Evolutionary conservation across 345 rosid genomes (phyloP).

Genomic region (Linum tenue): DNA sequence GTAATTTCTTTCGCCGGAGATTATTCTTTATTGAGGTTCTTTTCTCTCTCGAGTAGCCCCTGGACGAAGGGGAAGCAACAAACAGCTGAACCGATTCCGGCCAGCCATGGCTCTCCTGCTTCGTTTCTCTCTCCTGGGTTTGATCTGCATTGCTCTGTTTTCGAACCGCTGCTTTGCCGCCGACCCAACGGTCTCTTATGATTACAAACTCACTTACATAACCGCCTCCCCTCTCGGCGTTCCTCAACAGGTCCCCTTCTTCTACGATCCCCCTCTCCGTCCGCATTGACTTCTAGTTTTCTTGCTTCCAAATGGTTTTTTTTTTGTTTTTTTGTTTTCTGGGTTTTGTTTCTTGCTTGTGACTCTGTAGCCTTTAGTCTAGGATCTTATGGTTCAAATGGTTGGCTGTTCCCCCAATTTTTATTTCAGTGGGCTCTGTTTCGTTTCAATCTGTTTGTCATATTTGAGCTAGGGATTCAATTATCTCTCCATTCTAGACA

Average conservation of each 20-base stretch:
- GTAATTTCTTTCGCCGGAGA: too few relatives aligned
- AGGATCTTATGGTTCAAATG: too few relatives aligned
- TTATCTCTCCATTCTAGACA: too few relatives aligned
- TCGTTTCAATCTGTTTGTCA: too few relatives aligned
- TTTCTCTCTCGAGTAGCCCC: too few relatives aligned
- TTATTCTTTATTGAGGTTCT: too few relatives aligned
- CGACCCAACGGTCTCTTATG: constrained; percentile 49
- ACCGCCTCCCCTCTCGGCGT: constrained; percentile 78
- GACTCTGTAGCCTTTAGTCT: too few relatives aligned
- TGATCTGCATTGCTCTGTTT: constrained; percentile 36
- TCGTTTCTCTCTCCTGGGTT: neutral
- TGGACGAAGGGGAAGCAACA: too few relatives aligned
- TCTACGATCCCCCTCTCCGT: neutral
- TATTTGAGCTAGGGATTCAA: too few relatives aligned
- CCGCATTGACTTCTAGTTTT: neutral
- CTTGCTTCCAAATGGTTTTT: neutral
- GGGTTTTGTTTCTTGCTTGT: neutral
- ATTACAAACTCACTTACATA: constrained; percentile 51
- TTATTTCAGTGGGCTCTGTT: too few relatives aligned
- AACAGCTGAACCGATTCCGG: neutral
- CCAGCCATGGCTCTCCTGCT: neutral
- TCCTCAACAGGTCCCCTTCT: constrained; percentile 60
- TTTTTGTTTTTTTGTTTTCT: neutral
- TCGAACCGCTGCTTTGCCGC: constrained; percentile 37
- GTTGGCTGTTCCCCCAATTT: too few relatives aligned